Percentiles rank a stretch among this genome's conserved stretches.
phyloP scores from a whole-genome alignment of 1,284 basidiomycete genomes.

The Bjerkandera adusta region DNA sequence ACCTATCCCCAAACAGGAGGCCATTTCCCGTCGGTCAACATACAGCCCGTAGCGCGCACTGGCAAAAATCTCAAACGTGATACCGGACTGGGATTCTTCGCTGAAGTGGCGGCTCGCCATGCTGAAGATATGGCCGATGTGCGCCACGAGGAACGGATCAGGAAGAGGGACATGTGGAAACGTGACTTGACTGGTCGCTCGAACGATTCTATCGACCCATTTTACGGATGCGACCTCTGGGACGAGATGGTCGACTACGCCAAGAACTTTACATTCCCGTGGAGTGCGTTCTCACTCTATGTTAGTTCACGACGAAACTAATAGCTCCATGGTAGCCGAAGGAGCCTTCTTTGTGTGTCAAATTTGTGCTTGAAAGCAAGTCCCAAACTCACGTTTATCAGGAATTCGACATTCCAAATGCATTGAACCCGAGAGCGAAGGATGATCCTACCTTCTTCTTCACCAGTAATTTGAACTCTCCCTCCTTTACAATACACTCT shows the following conservation, averaged over 20 bases:
- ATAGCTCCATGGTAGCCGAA: too few species aligned
- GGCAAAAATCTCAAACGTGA: too few species aligned
- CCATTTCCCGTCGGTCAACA: conserved; percentile 42
- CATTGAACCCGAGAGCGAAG: conserved; percentile 41
- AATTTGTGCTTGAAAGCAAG: neutral
- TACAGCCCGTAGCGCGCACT: conserved; percentile 1
- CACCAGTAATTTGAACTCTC: conserved; percentile 41
- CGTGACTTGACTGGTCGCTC: conserved; percentile 29
- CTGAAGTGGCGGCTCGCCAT: too few species aligned
- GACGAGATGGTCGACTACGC: conserved; percentile 37
- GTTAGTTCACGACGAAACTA: too few species aligned
- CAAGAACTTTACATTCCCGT: conserved; percentile 33
- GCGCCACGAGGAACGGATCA: too few species aligned
- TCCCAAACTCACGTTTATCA: neutral
- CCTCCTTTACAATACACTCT: neutral
- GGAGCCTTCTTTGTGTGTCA: neutral
- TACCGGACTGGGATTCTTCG: too few species aligned
- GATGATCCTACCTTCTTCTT: conserved; percentile 50
- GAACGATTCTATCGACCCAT: conserved; percentile 33
- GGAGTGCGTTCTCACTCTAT: conserved; percentile 32
- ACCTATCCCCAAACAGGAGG: conserved; percentile 62
- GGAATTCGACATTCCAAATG: conserved; percentile 55
- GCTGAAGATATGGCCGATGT: too few species aligned
- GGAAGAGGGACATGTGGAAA: too few species aligned
- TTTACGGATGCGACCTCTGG: conserved; percentile 34